These are phyloP conservation scores for Colletotrichum sp. DNA, from an alignment of 2,329 filamentous ascomycete genomes.

Conservation along the genomic window DNA sequence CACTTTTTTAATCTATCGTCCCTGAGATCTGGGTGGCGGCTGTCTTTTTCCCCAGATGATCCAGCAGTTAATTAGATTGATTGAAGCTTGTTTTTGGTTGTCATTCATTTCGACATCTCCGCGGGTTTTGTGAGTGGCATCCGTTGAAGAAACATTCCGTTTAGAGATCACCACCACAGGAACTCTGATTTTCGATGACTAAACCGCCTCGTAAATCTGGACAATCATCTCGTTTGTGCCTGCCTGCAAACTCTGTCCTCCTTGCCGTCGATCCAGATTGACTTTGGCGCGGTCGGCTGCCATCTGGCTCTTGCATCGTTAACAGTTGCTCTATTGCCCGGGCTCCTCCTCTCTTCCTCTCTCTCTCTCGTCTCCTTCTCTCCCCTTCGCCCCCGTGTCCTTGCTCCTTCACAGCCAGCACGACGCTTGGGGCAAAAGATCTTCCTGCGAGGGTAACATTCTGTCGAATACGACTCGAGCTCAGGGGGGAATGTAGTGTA, in stretches of 20 bases:
- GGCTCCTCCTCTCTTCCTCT: neutral
- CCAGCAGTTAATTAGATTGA: neutral
- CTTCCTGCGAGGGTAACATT: neutral
- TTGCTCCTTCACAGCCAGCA: neutral
- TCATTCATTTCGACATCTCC: neutral
- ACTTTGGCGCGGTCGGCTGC: neutral
- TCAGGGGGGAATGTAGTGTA: neutral
- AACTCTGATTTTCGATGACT: neutral
- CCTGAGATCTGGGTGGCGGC: neutral
- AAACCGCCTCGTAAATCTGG: neutral
- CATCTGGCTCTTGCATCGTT: neutral
- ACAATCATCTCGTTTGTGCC: neutral
- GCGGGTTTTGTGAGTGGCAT: neutral
- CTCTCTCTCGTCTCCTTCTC: neutral
- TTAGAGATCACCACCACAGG: neutral
- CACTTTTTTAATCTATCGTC: neutral
- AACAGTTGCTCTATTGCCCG: neutral
- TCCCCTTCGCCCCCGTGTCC: neutral
- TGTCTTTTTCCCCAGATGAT: neutral
- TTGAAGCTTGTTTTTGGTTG: neutral
- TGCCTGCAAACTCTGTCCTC: neutral
- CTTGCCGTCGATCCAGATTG: constrained; percentile 14
- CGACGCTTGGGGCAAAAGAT: neutral
- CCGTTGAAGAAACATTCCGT: neutral
- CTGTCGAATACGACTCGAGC: neutral